phyloP scores from a whole-genome alignment of 176 grass and related monocot species.

The Oryza meridionalis region DNA sequence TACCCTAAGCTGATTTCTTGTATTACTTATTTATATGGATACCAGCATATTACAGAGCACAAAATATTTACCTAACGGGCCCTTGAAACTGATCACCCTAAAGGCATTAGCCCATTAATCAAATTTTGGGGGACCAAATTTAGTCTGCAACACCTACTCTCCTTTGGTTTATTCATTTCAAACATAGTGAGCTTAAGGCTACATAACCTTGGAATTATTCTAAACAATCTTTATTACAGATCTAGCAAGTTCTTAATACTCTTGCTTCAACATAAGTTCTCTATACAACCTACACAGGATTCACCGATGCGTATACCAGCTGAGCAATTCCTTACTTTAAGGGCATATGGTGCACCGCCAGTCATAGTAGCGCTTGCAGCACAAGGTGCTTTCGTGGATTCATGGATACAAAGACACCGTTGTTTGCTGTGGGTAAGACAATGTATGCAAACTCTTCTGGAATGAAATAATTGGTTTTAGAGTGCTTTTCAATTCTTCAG shows the following conservation, averaged over 20 bases:
- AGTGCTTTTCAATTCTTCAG: too few species aligned
- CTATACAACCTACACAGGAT: conserved; percentile 56
- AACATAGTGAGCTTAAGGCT: not conserved
- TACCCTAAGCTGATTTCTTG: not conserved
- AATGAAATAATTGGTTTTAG: too few species aligned
- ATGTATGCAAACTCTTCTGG: not conserved
- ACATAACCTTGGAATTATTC: not conserved
- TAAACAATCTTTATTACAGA: not conserved
- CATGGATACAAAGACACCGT: conserved; percentile 88
- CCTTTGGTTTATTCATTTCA: not conserved
- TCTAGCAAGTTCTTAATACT: not conserved
- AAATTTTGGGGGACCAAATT: not conserved
- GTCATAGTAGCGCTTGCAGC: conserved; percentile 89
- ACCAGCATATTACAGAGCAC: not conserved
- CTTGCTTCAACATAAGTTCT: not conserved
- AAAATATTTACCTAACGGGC: not conserved
- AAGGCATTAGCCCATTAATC: not conserved
- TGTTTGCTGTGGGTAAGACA: conserved; percentile 82
- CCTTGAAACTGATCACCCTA: not conserved
- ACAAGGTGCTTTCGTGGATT: conserved; percentile 95
- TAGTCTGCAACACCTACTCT: not conserved
- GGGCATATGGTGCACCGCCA: conserved; percentile 88
- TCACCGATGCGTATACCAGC: conserved; percentile 80
- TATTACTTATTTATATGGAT: not conserved
- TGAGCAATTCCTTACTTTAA: conserved; percentile 84